Evolutionary conservation across 2,329 filamentous ascomycete species (phyloP).

Genomic region (Xylariaceae sp.): DNA sequence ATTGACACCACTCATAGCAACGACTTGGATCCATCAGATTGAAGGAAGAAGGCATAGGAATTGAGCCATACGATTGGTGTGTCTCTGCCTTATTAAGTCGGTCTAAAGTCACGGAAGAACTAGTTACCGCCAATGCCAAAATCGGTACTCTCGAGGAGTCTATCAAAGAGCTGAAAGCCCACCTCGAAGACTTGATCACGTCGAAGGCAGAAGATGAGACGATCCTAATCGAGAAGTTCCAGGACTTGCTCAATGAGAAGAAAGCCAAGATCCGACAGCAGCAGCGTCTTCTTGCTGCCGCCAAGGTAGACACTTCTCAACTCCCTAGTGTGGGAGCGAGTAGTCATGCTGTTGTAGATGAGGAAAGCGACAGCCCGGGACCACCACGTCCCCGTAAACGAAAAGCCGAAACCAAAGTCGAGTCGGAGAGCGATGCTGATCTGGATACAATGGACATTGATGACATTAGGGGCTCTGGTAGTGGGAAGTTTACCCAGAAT

Average conservation of each 20-base stretch:
- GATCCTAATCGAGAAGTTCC: conserved; percentile 66
- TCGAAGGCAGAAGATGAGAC: conserved; percentile 67
- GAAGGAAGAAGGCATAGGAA: conserved; percentile 36
- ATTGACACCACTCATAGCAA: conserved; percentile 47
- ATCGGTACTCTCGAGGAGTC: conserved; percentile 51
- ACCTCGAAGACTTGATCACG: conserved; percentile 64
- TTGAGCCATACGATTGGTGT: conserved; percentile 68
- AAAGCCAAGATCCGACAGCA: conserved; percentile 77
- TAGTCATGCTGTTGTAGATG: conserved; percentile 29
- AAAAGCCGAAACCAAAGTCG: conserved; percentile 38
- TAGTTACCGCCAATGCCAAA: conserved; percentile 43
- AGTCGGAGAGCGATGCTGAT: conserved; percentile 38
- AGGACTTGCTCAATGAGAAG: conserved; percentile 71
- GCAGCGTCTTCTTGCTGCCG: conserved; percentile 55
- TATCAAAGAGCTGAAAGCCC: conserved; percentile 57
- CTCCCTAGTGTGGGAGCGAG: conserved; percentile 18
- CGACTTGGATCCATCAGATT: conserved; percentile 65
- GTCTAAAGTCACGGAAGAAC: conserved; percentile 41
- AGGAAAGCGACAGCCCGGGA: conserved; percentile 25
- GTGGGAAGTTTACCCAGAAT: conserved; percentile 17
- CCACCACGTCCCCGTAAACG: conserved; percentile 49
- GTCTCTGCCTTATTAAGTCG: conserved; percentile 53
- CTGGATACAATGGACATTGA: conserved; percentile 53
- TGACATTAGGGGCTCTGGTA: conserved; percentile 19
- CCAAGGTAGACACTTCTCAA: conserved; percentile 38